phyloP scores from a whole-genome alignment of 192 early-diverging fungal genomes.

The Rhizophagus sp. region DNA sequence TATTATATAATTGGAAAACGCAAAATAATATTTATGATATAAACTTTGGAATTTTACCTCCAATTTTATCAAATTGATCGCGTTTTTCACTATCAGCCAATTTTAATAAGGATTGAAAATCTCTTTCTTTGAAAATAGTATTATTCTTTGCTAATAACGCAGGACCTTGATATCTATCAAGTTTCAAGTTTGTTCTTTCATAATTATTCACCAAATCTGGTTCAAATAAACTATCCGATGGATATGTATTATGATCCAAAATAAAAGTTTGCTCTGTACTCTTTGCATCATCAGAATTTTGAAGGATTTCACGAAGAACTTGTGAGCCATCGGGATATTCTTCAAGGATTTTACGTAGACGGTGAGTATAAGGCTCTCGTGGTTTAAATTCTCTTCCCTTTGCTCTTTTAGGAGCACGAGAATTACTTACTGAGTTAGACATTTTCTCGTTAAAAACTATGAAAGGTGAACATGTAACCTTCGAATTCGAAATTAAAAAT shows the following conservation, averaged over 20 bases:
- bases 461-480: no score
- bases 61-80: constrained; percentile 7
- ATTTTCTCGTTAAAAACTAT: no score
- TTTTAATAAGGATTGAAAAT: constrained; percentile 28
- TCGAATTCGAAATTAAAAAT: no score
- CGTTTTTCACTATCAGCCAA: constrained; percentile 33
- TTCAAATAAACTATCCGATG: not conserved
- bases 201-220: not conserved
- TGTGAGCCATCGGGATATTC: constrained; percentile 50
- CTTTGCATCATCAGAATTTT: constrained; percentile 37
- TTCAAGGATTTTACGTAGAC: constrained; percentile 36
- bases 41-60: not conserved
- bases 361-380: constrained; percentile 33
- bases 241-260: not conserved
- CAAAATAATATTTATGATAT: no score
- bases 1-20: no score
- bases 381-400: constrained; percentile 9
- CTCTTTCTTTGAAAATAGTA: constrained; percentile 20
- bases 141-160: constrained; percentile 30
- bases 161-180: constrained; percentile 30
- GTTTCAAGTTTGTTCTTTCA: not conserved
- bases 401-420: not conserved
- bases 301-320: constrained; percentile 44
- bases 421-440: no score
- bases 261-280: not conserved